Conservation (phyloP, 441 rosid species). For the Jatropha multifida region DNA sequence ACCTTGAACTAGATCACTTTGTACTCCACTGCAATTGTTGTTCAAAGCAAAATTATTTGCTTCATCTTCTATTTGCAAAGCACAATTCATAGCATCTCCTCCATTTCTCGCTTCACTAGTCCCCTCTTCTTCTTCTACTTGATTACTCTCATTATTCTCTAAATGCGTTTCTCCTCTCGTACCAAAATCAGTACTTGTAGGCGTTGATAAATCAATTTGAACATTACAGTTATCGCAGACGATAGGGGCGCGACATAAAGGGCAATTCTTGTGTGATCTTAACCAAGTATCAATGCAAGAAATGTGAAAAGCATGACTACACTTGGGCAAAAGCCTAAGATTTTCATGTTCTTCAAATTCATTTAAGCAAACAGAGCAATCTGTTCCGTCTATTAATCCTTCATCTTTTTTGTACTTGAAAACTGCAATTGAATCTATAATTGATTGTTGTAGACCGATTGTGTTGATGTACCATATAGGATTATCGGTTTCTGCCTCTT, state of each 20-base stretch:
- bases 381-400: constrained; percentile 58
- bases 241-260: constrained; percentile 73
- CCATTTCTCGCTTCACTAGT: constrained; percentile 26
- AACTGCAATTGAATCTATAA: constrained; percentile 54
- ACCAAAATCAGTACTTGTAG: constrained; percentile 18
- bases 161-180: constrained; percentile 23
- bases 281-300: constrained; percentile 84
- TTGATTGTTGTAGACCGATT: constrained; percentile 56
- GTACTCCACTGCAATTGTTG: constrained; percentile 1
- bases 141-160: constrained; percentile 21
- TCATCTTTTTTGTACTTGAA: constrained; percentile 50
- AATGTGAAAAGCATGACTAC: constrained; percentile 79
- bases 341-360: constrained; percentile 70
- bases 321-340: constrained; percentile 67
- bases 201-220: constrained; percentile 12
- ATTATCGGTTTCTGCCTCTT: constrained; percentile 41
- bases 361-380: constrained; percentile 80
- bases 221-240: constrained; percentile 15
- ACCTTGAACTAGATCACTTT: constrained; percentile 21
- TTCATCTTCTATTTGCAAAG: constrained; percentile 12
- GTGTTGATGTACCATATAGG: constrained; percentile 68
- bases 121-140: constrained; percentile 25
- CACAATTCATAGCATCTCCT: neutral
- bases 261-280: constrained; percentile 75
- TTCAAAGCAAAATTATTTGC: neutral